Evolutionary conservation across 2,329 filamentous ascomycete genomes (phyloP).

Genomic region (Podosphaera aphanis): DNA sequence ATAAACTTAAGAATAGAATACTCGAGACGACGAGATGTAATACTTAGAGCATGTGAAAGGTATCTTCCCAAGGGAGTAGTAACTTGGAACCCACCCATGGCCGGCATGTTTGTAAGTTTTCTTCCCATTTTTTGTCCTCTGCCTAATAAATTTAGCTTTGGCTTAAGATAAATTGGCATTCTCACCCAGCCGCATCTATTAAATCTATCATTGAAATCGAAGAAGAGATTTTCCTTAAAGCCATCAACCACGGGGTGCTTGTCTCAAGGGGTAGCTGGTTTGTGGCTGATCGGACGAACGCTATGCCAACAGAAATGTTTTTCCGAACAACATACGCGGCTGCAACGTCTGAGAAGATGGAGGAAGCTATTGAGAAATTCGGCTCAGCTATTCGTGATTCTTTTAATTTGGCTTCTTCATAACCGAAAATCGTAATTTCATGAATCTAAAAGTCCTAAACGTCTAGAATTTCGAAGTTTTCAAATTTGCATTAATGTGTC

Average conservation of each 20-base stretch:
- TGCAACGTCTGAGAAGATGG: constrained; percentile 47
- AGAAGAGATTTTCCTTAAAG: constrained; percentile 60
- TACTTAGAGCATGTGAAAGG: constrained; percentile 59
- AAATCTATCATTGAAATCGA: constrained; percentile 45
- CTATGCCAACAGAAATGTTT: constrained; percentile 32
- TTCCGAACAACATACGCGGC: constrained; percentile 81
- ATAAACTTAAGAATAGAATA: constrained; percentile 64
- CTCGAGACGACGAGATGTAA: constrained; percentile 50
- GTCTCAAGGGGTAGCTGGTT: constrained; percentile 82
- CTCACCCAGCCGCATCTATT: constrained; percentile 34
- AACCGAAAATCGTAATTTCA: no score
- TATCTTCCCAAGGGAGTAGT: constrained; percentile 52
- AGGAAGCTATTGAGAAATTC: constrained; percentile 49
- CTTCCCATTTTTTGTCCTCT: neutral
- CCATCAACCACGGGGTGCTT: constrained; percentile 55
- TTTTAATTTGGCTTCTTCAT: constrained; percentile 20
- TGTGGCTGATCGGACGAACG: constrained; percentile 41
- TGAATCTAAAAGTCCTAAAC: no score
- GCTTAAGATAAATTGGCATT: constrained; percentile 42
- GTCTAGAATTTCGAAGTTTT: no score
- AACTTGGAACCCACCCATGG: constrained; percentile 54
- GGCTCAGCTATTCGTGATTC: constrained; percentile 45
- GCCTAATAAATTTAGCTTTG: constrained; percentile 21
- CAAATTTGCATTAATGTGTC: no score
- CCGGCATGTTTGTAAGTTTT: constrained; percentile 74